Percentiles rank a stretch among this genome's conserved stretches.
Evolutionary conservation across 2,329 filamentous ascomycete genomes (phyloP).

Genomic region (Stachybotrys elegans): DNA sequence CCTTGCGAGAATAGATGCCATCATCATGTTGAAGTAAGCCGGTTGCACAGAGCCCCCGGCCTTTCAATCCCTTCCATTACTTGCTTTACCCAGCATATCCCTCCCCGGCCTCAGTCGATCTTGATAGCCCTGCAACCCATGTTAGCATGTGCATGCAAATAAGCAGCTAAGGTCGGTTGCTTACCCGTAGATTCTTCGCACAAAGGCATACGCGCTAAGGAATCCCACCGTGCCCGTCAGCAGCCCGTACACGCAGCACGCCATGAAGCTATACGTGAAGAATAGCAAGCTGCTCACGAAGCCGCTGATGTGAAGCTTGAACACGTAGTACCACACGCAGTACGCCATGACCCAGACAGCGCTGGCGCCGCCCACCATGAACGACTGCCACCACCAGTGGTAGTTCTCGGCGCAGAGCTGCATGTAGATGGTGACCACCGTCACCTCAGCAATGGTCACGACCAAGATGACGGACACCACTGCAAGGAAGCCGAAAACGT

Average conservation of each 20-base stretch:
- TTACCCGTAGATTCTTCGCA: constrained; percentile 76
- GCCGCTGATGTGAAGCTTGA: constrained; percentile 74
- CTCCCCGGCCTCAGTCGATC: constrained; percentile 38
- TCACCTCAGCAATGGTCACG: constrained; percentile 76
- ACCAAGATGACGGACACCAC: constrained; percentile 69
- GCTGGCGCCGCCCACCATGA: constrained; percentile 71
- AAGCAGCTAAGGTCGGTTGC: constrained; percentile 25
- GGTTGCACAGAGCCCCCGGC: too few species aligned
- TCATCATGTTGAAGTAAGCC: too few species aligned
- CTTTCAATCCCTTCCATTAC: too few species aligned
- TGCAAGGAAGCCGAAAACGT: constrained; percentile 81
- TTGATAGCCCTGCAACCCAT: constrained; percentile 42
- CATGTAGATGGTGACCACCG: constrained; percentile 76
- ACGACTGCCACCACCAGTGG: constrained; percentile 90
- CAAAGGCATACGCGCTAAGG: constrained; percentile 76
- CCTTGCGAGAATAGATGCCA: too few species aligned
- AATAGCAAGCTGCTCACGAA: constrained; percentile 77
- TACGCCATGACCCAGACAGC: constrained; percentile 79
- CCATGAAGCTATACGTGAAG: constrained; percentile 79
- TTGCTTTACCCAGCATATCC: too few species aligned
- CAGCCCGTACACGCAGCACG: constrained; percentile 75
- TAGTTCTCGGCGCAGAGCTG: constrained; percentile 83
- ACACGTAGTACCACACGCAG: constrained; percentile 78
- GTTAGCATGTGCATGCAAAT: constrained; percentile 7
- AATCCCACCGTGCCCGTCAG: constrained; percentile 82